These are phyloP conservation scores for Nannochloropsis granulata DNA, from an alignment of 108 stramenopile genomes.

Conservation along the genomic window DNA sequence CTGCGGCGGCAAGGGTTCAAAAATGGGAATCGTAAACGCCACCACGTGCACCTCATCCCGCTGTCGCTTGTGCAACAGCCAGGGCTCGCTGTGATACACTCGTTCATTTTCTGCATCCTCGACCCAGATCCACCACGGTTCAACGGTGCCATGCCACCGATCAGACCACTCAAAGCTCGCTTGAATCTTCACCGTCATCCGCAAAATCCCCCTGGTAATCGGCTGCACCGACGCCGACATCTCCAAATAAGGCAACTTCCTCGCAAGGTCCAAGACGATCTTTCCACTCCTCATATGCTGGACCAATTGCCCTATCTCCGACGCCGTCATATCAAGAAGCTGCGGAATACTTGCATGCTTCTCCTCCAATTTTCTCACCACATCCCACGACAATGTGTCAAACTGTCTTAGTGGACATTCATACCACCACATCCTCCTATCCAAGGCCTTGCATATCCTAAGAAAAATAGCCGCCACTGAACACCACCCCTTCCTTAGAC, in stretches of 20 bases:
- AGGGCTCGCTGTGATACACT: conserved; percentile 38
- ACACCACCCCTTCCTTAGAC: conserved; percentile 49
- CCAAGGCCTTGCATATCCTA: conserved; percentile 74
- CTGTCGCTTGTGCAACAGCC: conserved; percentile 25
- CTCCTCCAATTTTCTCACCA: conserved; percentile 55
- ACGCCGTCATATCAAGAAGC: conserved; percentile 71
- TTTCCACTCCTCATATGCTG: conserved; percentile 44
- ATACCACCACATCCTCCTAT: conserved; percentile 80
- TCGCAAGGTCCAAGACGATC: conserved; percentile 46
- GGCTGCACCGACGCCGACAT: conserved; percentile 69
- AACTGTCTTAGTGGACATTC: conserved; percentile 74
- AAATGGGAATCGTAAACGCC: conserved; percentile 74
- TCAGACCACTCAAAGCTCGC: conserved; percentile 70
- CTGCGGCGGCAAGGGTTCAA: conserved; percentile 69
- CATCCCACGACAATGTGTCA: conserved; percentile 50
- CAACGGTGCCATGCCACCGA: conserved; percentile 22
- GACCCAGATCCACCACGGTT: conserved; percentile 89
- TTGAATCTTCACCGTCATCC: conserved; percentile 42
- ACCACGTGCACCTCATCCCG: conserved; percentile 34
- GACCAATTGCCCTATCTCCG: conserved; percentile 70
- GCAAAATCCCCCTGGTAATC: conserved; percentile 65
- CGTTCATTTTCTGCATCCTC: conserved; percentile 70
- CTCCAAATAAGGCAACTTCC: conserved; percentile 58
- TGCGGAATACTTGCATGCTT: conserved; percentile 28
- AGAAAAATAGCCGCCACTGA: conserved; percentile 41